These are phyloP conservation scores for Camelina laxa DNA, from an alignment of 345 rosid species.

Conservation along the genomic window DNA sequence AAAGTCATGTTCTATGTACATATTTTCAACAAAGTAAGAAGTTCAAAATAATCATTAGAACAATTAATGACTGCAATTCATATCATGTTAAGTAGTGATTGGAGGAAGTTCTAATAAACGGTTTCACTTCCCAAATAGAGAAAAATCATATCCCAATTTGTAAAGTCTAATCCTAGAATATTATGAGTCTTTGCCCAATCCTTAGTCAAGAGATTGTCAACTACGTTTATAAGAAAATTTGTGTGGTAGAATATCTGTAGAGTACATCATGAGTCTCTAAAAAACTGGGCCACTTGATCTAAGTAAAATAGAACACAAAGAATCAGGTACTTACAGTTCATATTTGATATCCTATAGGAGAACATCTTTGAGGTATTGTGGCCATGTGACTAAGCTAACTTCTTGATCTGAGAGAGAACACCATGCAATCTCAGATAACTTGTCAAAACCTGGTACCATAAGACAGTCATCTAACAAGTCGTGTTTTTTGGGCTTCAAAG, in stretches of 20 bases:
- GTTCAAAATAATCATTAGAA: not conserved
- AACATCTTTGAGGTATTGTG: not conserved
- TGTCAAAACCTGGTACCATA: not conserved
- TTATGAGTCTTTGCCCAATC: not conserved
- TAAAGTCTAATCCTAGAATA: not conserved
- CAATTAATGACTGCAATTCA: not conserved
- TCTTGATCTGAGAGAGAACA: not conserved
- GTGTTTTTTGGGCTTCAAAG: too few relatives aligned
- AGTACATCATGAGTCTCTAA: not conserved
- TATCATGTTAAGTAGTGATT: not conserved
- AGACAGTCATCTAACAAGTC: too few relatives aligned
- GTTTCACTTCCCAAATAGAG: not conserved
- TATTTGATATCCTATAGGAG: not conserved
- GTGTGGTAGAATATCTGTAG: too few relatives aligned
- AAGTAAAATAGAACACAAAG: slow-evolving; percentile 7
- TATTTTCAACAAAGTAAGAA: not conserved
- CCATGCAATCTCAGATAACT: not conserved
- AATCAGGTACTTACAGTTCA: slow-evolving; percentile 17
- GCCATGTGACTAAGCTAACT: slow-evolving; percentile 2
- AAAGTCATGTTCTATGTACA: slow-evolving; percentile 7
- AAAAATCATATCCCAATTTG: not conserved
- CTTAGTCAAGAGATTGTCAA: slow-evolving; percentile 5
- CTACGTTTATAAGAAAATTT: too few relatives aligned
- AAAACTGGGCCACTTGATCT: slow-evolving; percentile 1
- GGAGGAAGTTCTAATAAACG: not conserved